These are phyloP conservation scores for Acacia concinna DNA, from an alignment of 331 rosid species.

Conservation along the genomic window DNA sequence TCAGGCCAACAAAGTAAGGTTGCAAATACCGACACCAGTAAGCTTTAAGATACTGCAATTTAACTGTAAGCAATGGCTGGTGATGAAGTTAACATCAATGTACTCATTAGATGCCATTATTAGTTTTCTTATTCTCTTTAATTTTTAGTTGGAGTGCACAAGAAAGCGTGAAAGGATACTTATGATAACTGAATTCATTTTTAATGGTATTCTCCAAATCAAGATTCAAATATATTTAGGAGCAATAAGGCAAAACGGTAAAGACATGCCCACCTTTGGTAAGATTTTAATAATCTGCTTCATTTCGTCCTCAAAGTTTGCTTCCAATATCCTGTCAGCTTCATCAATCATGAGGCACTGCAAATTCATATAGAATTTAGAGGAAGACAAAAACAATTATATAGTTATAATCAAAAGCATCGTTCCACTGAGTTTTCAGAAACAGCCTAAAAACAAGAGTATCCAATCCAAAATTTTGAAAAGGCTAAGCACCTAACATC, in stretches of 20 bases:
- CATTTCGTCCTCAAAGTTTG: conserved; percentile 97
- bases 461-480: background rate
- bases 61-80: background rate
- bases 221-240: conserved; percentile 7
- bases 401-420: conserved; percentile 1
- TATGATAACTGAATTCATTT: background rate
- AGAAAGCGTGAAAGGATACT: background rate
- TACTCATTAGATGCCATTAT: conserved; percentile 8
- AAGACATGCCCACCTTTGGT: conserved; percentile 68
- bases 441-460: conserved; percentile 4
- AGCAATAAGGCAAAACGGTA: background rate
- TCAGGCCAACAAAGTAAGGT: background rate
- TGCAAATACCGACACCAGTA: background rate
- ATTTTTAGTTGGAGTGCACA: background rate
- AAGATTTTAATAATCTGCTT: conserved; percentile 77
- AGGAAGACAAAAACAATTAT: conserved; percentile 13
- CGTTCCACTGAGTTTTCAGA: background rate
- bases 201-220: background rate
- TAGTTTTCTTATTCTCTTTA: background rate
- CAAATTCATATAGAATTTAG: conserved; percentile 26
- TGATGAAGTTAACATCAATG: background rate
- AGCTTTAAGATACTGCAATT: background rate
- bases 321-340: conserved; percentile 94
- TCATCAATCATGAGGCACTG: conserved; percentile 95
- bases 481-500: conserved; percentile 5